Percentiles rank a stretch among this genome's conserved stretches.
Conservation (phyloP, 257 asterid genomes). For the Scutellaria minor region DNA sequence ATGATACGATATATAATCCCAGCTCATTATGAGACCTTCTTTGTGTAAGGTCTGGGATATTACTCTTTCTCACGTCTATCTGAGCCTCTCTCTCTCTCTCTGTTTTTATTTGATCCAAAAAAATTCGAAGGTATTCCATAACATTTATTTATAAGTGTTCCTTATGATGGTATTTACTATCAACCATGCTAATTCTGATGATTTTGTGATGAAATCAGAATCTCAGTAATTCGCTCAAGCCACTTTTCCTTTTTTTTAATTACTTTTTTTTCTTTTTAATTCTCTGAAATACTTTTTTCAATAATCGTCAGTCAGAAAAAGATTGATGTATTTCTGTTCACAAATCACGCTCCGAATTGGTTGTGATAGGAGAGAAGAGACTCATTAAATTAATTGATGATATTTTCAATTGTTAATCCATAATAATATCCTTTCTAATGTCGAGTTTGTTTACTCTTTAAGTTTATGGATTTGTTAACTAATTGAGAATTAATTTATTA, state of each 20-base stretch:
- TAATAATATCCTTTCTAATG: too few species aligned
- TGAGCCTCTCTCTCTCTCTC: constrained; percentile 22
- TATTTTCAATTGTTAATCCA: too few species aligned
- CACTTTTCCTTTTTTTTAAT: neutral
- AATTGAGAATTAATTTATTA: too few species aligned
- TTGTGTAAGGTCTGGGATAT: constrained; percentile 46
- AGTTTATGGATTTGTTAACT: too few species aligned
- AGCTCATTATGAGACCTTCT: constrained; percentile 51
- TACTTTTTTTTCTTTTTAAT: too few species aligned
- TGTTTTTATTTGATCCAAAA: neutral
- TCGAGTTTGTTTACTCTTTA: too few species aligned
- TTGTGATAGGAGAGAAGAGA: too few species aligned
- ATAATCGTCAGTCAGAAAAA: too few species aligned
- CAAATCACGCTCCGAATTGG: too few species aligned
- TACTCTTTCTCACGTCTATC: constrained; percentile 27
- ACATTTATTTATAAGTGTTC: neutral
- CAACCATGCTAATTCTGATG: constrained; percentile 44
- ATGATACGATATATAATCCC: constrained; percentile 43
- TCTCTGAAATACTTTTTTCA: too few species aligned
- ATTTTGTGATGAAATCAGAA: constrained; percentile 21
- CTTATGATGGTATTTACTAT: constrained; percentile 26
- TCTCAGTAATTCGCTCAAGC: constrained; percentile 31
- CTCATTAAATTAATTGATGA: too few species aligned
- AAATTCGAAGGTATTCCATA: neutral
- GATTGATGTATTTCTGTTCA: too few species aligned